phyloP scores from a whole-genome alignment of 768 basidiomycete genomes.

The Lentinula boryana region DNA sequence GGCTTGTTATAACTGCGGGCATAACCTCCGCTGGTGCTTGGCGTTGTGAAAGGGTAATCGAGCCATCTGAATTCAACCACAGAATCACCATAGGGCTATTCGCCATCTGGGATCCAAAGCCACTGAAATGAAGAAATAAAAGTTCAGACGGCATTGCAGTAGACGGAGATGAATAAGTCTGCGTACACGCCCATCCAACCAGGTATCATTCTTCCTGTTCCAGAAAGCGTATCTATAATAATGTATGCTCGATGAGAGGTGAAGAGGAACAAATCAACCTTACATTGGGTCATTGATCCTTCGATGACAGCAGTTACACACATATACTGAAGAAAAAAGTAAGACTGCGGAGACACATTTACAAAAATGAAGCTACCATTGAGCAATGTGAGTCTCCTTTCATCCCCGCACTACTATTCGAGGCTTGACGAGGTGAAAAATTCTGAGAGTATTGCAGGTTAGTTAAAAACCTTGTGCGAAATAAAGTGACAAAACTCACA shows the following conservation, averaged over 20 bases:
- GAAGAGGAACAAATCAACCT: not conserved
- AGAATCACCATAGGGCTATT: slow-evolving; percentile 65
- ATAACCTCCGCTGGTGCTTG: slow-evolving; percentile 27
- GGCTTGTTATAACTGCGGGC: not conserved
- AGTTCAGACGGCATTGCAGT: not conserved
- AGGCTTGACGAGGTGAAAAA: not conserved
- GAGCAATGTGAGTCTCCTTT: not conserved
- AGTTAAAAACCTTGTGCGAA: not conserved
- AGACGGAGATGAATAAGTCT: not conserved
- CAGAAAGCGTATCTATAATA: slow-evolving; percentile 34
- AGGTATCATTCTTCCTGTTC: slow-evolving; percentile 28
- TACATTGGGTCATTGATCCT: slow-evolving; percentile 28
- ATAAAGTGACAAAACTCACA: not conserved
- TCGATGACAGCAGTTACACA: slow-evolving; percentile 42
- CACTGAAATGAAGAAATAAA: slow-evolving; percentile 28
- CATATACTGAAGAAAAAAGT: slow-evolving; percentile 20
- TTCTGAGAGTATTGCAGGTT: not conserved
- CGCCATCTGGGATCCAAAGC: slow-evolving; percentile 51
- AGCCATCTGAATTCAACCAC: slow-evolving; percentile 61
- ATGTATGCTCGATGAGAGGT: not conserved
- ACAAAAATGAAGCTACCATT: not conserved
- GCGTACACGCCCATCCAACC: slow-evolving; percentile 63
- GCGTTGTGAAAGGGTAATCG: slow-evolving; percentile 63
- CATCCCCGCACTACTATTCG: not conserved
- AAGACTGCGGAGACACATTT: not conserved